Base-by-base conservation (phyloP, 2,329 filamentous ascomycete species). In the Lachnellula subtilissima region DNA sequence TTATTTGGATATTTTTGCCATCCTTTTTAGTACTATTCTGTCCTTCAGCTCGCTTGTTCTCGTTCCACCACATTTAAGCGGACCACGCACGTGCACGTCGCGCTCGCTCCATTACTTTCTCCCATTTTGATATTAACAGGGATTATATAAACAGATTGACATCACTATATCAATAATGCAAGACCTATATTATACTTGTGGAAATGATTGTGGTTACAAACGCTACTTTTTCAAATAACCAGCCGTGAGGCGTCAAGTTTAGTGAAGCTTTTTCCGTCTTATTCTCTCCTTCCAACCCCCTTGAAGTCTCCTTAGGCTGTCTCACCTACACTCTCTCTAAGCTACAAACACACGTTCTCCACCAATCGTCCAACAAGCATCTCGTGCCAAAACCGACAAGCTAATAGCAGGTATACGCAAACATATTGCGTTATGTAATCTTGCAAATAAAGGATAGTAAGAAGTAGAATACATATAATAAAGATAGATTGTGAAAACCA, bases 211-310 rank as follows among this genome's bases (percentile, higher is more conserved):
- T 32, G 28, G 25, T 11, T 32, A 32, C 28, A 32, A 32, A 8
- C 28, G 28, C 28, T 49, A 63, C 58, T 53, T 58, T 58, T 15
- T 64, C 56, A 60, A 58, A 59, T 52, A 61, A 59, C 60, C 58
- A 64, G 65, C 65, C 64, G 65, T 55, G 65, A 65, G 65, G 65
- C 65, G 57, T 57, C 57, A 65, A 62, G 61, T 65, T 59, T 67
- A 55, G 32, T 46, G 49, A 59, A 58, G 47, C 53, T 57, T 64
- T 60, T 60, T 50, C 57, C 54, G 45, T 58, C 52, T 48, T 17
- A 15, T 47, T 37, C 48, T 47, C 32, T 54, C 52, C 50, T 56
- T 28, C 59, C 52, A 52, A 50, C 40, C 52, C 37, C 14, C 39
- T 23, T 36, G 52, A 25, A n/a, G 19, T 37, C 12, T n/a, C 1